phyloP scores from a whole-genome alignment of 768 basidiomycete species.

The Filobasidium floriforme region DNA sequence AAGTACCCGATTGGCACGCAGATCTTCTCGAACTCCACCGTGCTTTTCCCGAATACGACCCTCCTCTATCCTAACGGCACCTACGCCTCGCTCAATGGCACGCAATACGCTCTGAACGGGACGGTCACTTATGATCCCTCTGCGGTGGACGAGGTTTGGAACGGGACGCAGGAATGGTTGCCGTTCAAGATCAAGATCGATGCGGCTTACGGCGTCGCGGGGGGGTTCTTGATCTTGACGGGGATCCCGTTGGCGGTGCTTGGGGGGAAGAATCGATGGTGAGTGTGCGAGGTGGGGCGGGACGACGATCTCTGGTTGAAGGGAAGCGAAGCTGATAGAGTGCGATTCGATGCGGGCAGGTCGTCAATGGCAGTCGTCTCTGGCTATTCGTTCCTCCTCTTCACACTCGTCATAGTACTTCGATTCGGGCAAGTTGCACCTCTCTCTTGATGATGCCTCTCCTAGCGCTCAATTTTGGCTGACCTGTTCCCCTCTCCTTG shows the following conservation, averaged over 20 bases:
- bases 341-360: constrained; percentile 48
- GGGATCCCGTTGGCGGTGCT: constrained; percentile 83
- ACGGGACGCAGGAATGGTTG: constrained; percentile 35
- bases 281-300: constrained; percentile 36
- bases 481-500: background rate
- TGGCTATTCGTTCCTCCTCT: constrained; percentile 78
- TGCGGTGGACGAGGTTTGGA: constrained; percentile 33
- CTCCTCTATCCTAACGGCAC: constrained; percentile 26
- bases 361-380: constrained; percentile 89
- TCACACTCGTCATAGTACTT: constrained; percentile 72
- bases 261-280: constrained; percentile 96
- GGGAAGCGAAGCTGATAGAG: background rate
- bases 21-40: constrained; percentile 25
- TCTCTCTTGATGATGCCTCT: background rate
- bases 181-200: constrained; percentile 63
- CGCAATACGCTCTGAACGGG: constrained; percentile 8
- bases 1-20: constrained; percentile 14
- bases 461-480: too few relatives aligned
- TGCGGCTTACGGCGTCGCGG: constrained; percentile 82
- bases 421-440: constrained; percentile 36
- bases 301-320: background rate
- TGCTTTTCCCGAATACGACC: constrained; percentile 12
- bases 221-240: constrained; percentile 76
- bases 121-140: constrained; percentile 20
- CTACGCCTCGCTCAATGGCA: constrained; percentile 17